A percentile compares a stretch with the other conserved stretches of the same genome.
Evolutionary conservation across 352 stramenopile species (phyloP).

Genomic region (Pythium periplocum): DNA sequence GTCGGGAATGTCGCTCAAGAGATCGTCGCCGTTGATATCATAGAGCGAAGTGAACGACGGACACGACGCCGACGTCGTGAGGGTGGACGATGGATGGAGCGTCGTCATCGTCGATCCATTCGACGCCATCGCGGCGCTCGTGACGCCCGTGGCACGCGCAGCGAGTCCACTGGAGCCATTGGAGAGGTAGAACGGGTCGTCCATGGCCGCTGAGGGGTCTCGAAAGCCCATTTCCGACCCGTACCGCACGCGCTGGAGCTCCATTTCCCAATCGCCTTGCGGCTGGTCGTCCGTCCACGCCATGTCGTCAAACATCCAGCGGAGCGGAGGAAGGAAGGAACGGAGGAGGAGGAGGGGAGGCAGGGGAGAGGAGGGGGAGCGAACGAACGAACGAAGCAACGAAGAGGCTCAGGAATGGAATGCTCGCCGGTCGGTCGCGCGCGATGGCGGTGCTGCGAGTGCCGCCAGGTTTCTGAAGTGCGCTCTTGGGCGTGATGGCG

Average conservation of each 20-base stretch:
- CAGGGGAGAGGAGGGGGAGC: no score
- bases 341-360: no score
- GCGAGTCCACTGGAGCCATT: background rate
- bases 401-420: no score
- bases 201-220: slow-evolving; percentile 9
- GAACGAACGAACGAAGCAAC: no score
- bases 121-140: background rate
- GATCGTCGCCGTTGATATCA: slow-evolving; percentile 37
- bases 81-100: background rate
- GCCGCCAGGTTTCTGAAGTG: slow-evolving; percentile 19
- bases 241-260: slow-evolving; percentile 16
- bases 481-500: slow-evolving; percentile 13
- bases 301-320: slow-evolving; percentile 21
- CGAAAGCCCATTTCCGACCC: background rate
- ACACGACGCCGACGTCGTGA: slow-evolving; percentile 72
- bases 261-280: slow-evolving; percentile 14
- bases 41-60: slow-evolving; percentile 70
- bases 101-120: no score
- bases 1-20: slow-evolving; percentile 32
- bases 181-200: slow-evolving; percentile 15
- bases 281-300: slow-evolving; percentile 13
- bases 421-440: no score
- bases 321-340: no score
- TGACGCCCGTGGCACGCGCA: background rate
- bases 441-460: background rate